A percentile compares a stretch with the other conserved stretches of the same genome.
Conservation (phyloP, 805 yeast genomes). For the Starmerella floris region DNA sequence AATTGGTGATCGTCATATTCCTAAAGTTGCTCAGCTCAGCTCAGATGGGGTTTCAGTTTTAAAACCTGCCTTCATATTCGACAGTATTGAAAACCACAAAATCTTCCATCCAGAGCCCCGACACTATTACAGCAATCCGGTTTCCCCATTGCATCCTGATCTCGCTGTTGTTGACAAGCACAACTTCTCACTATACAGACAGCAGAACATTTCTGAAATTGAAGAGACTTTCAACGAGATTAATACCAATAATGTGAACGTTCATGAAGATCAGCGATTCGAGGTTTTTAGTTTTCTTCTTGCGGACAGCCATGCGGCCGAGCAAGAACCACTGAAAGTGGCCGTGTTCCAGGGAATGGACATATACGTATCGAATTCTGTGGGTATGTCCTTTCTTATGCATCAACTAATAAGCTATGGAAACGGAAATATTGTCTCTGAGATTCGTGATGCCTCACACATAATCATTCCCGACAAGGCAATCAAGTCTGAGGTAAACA, state of each 20-base stretch:
- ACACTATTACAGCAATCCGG: constrained; percentile 36
- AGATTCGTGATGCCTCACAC: not conserved
- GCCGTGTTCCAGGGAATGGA: not conserved
- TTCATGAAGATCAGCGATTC: not conserved
- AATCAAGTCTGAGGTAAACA: too few species aligned
- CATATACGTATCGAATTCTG: not conserved
- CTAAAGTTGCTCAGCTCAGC: constrained; percentile 10
- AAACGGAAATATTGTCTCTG: not conserved
- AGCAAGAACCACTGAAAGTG: too few species aligned
- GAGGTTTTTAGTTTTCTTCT: not conserved
- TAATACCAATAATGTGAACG: not conserved
- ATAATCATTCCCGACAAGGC: too few species aligned
- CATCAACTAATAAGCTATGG: not conserved
- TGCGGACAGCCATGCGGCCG: too few species aligned
- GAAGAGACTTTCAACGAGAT: constrained; percentile 7
- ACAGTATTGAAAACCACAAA: constrained; percentile 37
- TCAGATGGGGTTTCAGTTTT: constrained; percentile 37
- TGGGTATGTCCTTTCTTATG: not conserved
- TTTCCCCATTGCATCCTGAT: constrained; percentile 20
- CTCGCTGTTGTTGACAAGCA: constrained; percentile 34
- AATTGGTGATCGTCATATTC: constrained; percentile 20
- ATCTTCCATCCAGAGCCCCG: constrained; percentile 46
- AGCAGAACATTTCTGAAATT: constrained; percentile 18
- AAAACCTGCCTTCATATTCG: constrained; percentile 58
- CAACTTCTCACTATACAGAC: constrained; percentile 48